Base-by-base conservation (phyloP, 2,329 filamentous ascomycete genomes). In the Aspergillus quadrilineatus region DNA sequence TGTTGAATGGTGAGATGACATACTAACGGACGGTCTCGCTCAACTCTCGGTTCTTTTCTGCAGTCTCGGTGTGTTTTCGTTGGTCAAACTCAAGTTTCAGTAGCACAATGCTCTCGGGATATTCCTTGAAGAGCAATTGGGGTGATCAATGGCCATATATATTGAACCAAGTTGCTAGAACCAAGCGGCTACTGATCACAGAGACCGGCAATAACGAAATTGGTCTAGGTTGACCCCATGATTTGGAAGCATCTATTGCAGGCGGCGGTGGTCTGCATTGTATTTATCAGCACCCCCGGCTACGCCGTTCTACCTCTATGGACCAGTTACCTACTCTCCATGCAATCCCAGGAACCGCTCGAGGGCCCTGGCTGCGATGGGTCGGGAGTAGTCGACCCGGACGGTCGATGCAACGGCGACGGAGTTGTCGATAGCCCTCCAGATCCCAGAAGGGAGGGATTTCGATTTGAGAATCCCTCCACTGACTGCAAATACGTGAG, bases 391-490 rank as follows among this genome's bases (percentile, higher is more conserved):
- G 63, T 67, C 28, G 65, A 65, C 47, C 67, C 67, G 4, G 60
- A 64, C 30, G 57, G 61, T 14, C 61, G 58, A 39, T 69, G 68
- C 53, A 69, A 66, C 55, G 66, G 68, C 26, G 59, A 68, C 41
- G 67, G 68, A 4, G 46, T 70, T 41, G 60, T 67, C 30, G 60
- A 63, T 30, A 57, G 63, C 41, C 64, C 66, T 1, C 39, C 52
- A 3, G 50, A 53, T 17, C 58, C 60, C 6, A 34, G 45, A 17
- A 46, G 67, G 12, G 67, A 69, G 32, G 67, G 68, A 10, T 71
- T 71, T 56, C 41, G 56, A n/a, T 70, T 70, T 47, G 67, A 71
- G 47, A 70, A 71, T 36, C 69, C 67, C 4, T 67, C 67, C 3
- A 69, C 63, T 4, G 50, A 70, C 56, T 72, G 69, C 58, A 59